phyloP scores from a whole-genome alignment of 768 basidiomycete species.

The Podaxis sp. region DNA sequence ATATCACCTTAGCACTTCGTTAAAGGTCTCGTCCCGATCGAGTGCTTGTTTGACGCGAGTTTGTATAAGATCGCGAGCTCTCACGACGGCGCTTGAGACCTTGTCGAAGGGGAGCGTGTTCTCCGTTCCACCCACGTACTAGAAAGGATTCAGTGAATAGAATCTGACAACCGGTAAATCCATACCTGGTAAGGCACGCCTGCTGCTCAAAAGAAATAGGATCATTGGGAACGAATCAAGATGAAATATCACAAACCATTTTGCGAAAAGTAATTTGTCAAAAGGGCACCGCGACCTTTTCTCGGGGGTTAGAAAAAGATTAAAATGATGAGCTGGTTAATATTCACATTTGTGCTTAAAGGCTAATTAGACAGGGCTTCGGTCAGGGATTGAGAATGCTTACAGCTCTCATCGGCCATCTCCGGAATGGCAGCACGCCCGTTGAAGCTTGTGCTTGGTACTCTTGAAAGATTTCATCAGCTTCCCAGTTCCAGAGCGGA shows the following conservation, averaged over 20 bases:
- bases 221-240: slow-evolving; percentile 1
- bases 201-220: slow-evolving; percentile 38
- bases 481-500: slow-evolving; percentile 39
- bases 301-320: slow-evolving; percentile 12
- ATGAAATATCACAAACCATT: slow-evolving; percentile 53
- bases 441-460: slow-evolving; percentile 67
- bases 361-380: slow-evolving; percentile 10
- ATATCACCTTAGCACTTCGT: slow-evolving; percentile 66
- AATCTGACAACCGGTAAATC: background rate
- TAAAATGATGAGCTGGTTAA: background rate
- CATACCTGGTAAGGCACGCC: slow-evolving; percentile 79
- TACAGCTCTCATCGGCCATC: slow-evolving; percentile 72
- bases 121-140: slow-evolving; percentile 80
- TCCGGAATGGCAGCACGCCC: slow-evolving; percentile 59
- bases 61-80: slow-evolving; percentile 61
- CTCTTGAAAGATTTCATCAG: slow-evolving; percentile 56
- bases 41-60: slow-evolving; percentile 52
- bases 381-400: slow-evolving; percentile 23
- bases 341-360: slow-evolving; percentile 66
- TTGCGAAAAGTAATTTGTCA: slow-evolving; percentile 85
- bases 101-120: slow-evolving; percentile 66
- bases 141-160: background rate
- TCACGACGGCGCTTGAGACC: slow-evolving; percentile 57
- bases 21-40: slow-evolving; percentile 45
- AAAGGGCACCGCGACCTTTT: slow-evolving; percentile 63